phyloP scores from a whole-genome alignment of 768 basidiomycete genomes.

The Lactarius tabidus region DNA sequence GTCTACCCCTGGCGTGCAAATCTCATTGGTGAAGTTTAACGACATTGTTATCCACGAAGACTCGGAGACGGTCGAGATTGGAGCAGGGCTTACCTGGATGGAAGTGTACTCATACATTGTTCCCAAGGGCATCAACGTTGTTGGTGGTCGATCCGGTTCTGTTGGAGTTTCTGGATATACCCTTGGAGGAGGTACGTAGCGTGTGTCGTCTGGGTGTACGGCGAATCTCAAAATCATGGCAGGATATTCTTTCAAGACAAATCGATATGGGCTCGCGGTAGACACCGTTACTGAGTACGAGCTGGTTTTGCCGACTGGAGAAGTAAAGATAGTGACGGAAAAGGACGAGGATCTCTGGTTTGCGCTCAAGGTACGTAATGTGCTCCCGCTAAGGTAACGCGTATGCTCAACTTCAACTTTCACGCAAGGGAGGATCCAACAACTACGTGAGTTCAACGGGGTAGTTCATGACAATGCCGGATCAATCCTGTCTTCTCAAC shows the following conservation, averaged over 20 bases:
- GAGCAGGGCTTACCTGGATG: constrained; percentile 30
- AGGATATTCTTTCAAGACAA: constrained; percentile 36
- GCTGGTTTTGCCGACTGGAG: constrained; percentile 33
- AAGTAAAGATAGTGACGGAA: constrained; percentile 7
- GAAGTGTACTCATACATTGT: constrained; percentile 28
- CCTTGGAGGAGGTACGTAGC: constrained; percentile 27
- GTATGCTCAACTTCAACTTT: background rate
- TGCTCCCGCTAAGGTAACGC: too few species aligned
- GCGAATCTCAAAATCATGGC: background rate
- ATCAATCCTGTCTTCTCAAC: background rate
- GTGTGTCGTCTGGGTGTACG: background rate
- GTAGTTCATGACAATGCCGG: too few species aligned
- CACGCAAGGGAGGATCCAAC: constrained; percentile 14
- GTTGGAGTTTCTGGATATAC: constrained; percentile 28
- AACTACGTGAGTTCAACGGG: constrained; percentile 11
- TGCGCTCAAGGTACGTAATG: constrained; percentile 12
- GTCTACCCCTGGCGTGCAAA: constrained; percentile 31
- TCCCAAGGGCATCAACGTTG: constrained; percentile 26
- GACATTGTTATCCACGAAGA: constrained; percentile 13
- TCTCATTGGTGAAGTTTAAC: constrained; percentile 27
- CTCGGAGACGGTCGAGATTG: constrained; percentile 22
- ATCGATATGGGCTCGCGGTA: constrained; percentile 34
- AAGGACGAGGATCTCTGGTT: constrained; percentile 20
- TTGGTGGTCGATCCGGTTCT: constrained; percentile 27
- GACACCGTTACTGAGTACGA: constrained; percentile 33